phyloP scores from a whole-genome alignment of 768 basidiomycete species.

The Grammothele lineata region DNA sequence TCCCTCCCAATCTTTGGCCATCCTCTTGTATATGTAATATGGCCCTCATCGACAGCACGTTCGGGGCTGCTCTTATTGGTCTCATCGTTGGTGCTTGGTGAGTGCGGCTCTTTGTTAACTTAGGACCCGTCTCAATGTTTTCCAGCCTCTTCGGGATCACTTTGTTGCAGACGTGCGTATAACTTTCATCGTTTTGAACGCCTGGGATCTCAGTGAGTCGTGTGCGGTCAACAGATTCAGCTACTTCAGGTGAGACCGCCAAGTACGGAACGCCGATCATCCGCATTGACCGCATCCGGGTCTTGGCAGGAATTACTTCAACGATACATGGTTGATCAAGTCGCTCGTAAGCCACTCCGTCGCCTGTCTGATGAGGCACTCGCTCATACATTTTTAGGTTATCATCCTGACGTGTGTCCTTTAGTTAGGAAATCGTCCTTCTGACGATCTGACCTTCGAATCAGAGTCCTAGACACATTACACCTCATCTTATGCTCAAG shows the following conservation, averaged over 20 bases:
- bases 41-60: conserved; percentile 26
- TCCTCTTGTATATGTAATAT: background rate
- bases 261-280: background rate
- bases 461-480: conserved; percentile 38
- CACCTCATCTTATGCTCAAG: conserved; percentile 43
- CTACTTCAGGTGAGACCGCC: conserved; percentile 9
- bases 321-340: conserved; percentile 37
- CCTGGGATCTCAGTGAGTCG: too few species aligned
- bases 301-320: conserved; percentile 33
- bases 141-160: conserved; percentile 45
- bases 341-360: conserved; percentile 29
- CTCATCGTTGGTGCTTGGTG: conserved; percentile 42
- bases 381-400: conserved; percentile 3
- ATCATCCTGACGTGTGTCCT: conserved; percentile 7
- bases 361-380: too few species aligned
- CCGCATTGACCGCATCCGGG: background rate
- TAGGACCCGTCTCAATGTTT: background rate
- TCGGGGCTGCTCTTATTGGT: conserved; percentile 43
- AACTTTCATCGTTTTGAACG: too few species aligned
- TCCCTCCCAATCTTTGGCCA: too few species aligned
- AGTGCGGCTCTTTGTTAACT: too few species aligned
- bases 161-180: conserved; percentile 26
- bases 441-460: background rate
- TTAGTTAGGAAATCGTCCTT: background rate
- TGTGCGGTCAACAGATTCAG: conserved; percentile 2